Base-by-base conservation (phyloP, 768 basidiomycete genomes). In the Trametes coccinea region DNA sequence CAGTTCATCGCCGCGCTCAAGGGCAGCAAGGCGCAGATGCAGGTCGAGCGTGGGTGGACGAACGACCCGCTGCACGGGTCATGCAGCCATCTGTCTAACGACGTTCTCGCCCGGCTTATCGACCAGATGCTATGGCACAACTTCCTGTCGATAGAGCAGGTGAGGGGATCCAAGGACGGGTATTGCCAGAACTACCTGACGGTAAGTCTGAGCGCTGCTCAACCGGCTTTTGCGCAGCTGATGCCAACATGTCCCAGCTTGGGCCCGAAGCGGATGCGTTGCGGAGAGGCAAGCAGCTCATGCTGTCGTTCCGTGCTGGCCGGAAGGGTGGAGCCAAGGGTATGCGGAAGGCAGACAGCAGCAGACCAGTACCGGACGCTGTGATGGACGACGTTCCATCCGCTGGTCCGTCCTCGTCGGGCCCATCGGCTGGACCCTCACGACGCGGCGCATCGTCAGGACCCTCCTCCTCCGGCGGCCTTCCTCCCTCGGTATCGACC, bases 1-100 rank as follows among this genome's bases (percentile, higher is more conserved):
- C 84, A 86, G 46, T 82, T 87, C 61, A 79, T 83, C 40, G 80
- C 81, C 33, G 81, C 88, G 17, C 86, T 90, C 74, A 79, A 83
- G 17, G 95, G 95, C 3, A 79, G 82, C 45, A 85, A 82, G 49
- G 76, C 72, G 29, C 67, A 71, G 51, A 77, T 76, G 16, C 76
- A 84, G 63, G 76, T 71, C 60, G 77, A 77, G 57, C 84, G 78
- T 52, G 78, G 80, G 0, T 77, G 83, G 62, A 78, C 84, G 59
- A 62, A 74, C 40, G 73, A 85, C 45, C 65, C 78, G 3, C 68
- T 76, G 31, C 86, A 83, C 65, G 93, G 88, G 0, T 78, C 77
- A 2, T 84, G 85, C 33, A 78, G 78, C 65, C 67, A 80, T 9
- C 65, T 87, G 45, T 72, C 77, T 2, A 74, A 77, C 4, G 82